Percentiles rank a stretch among this genome's conserved stretches.
Evolutionary conservation across 139 green algal species (phyloP).

Genomic region (Coccomyxa sp.): DNA sequence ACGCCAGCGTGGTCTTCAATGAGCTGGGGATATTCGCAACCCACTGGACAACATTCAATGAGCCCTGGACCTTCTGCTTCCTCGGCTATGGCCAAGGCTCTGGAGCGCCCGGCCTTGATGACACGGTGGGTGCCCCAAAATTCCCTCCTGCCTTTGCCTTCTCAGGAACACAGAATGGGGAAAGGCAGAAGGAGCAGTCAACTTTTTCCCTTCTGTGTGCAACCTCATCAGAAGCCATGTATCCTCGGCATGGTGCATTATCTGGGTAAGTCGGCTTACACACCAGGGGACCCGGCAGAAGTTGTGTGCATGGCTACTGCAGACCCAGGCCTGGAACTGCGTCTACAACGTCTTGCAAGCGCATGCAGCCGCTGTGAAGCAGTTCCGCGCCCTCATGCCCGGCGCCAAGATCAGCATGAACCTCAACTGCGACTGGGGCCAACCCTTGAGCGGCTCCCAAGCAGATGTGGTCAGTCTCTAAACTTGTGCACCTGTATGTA

Average conservation of each 20-base stretch:
- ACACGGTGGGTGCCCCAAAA: not conserved
- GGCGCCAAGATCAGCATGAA: conserved; percentile 32
- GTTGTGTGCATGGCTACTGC: not conserved
- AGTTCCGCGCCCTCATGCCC: conserved; percentile 23
- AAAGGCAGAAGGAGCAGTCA: too few species aligned
- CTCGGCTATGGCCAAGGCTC: conserved; percentile 33
- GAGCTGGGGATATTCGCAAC: conserved; percentile 28
- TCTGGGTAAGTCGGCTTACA: too few species aligned
- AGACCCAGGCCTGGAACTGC: conserved; percentile 23
- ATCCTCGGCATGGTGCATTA: not conserved
- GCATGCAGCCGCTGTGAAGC: conserved; percentile 25
- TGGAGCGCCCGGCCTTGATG: conserved; percentile 20
- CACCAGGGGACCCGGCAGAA: too few species aligned
- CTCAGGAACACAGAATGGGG: too few species aligned
- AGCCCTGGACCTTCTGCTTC: conserved; percentile 28
- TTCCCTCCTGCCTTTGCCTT: too few species aligned
- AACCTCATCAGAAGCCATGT: conserved; percentile 6
- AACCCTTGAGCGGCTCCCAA: not conserved
- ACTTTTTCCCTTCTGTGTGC: not conserved
- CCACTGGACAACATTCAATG: conserved; percentile 50
- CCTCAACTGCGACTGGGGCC: conserved; percentile 27
- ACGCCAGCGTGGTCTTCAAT: conserved; percentile 32
- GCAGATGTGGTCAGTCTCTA: not conserved
- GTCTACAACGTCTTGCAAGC: conserved; percentile 36
- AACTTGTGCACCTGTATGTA: not conserved